phyloP scores from a whole-genome alignment of 169 alveolate genomes.

The Plasmodium fragile region DNA sequence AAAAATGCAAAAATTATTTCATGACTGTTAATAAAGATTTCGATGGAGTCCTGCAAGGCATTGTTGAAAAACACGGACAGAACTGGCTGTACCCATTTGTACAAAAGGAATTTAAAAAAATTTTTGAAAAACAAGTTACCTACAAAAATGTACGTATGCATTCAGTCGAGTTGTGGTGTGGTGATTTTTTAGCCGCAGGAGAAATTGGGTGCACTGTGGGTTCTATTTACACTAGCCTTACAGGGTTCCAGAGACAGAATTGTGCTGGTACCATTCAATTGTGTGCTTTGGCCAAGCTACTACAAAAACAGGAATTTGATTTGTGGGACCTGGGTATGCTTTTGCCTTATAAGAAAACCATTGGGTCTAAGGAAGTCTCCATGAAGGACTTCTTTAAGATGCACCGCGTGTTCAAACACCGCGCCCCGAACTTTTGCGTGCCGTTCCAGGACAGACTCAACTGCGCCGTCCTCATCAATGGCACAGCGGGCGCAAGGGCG shows the following conservation, averaged over 20 bases:
- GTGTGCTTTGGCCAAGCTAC: conserved; percentile 81
- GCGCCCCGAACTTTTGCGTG: conserved; percentile 64
- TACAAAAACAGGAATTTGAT: conserved; percentile 72
- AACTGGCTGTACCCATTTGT: conserved; percentile 85
- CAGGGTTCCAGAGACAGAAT: conserved; percentile 81
- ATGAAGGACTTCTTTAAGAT: conserved; percentile 67
- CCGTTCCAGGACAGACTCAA: conserved; percentile 29
- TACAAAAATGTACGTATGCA: conserved; percentile 64
- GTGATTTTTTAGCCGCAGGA: conserved; percentile 79
- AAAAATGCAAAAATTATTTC: conserved; percentile 45
- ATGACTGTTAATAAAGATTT: conserved; percentile 80
- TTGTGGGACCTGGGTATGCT: conserved; percentile 86
- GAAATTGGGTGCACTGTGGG: conserved; percentile 85
- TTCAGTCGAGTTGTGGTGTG: conserved; percentile 85
- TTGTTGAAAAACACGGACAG: conserved; percentile 82
- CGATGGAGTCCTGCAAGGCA: conserved; percentile 80
- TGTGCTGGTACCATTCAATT: conserved; percentile 83
- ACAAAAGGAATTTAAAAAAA: conserved; percentile 77
- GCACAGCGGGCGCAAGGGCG: neutral
- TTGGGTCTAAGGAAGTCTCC: conserved; percentile 79
- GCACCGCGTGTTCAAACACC: conserved; percentile 31
- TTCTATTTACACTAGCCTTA: conserved; percentile 81
- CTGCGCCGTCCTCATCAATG: conserved; percentile 47
- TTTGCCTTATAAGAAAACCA: conserved; percentile 79
- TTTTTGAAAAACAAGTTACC: conserved; percentile 71